phyloP scores from a whole-genome alignment of 805 yeast genomes.

The Scheffersomyces coipomensis region DNA sequence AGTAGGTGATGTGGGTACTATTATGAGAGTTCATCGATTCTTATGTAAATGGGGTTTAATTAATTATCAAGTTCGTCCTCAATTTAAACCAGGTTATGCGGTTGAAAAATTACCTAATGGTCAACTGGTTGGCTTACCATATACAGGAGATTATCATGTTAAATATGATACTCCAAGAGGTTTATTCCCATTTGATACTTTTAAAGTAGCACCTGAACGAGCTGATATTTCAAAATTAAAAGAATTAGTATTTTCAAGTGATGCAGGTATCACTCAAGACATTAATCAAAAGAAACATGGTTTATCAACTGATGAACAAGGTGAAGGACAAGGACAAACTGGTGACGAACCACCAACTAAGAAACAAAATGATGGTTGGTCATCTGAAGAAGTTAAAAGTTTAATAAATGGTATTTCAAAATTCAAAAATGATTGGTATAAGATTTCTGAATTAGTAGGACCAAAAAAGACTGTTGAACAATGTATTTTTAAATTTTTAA shows the following conservation, averaged over 20 bases:
- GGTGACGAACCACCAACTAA: constrained; percentile 18
- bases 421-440: constrained; percentile 75
- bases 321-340: neutral
- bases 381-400: constrained; percentile 56
- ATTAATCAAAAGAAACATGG: constrained; percentile 5
- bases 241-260: constrained; percentile 16
- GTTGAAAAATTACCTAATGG: constrained; percentile 50
- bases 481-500: constrained; percentile 76
- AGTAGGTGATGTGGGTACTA: constrained; percentile 88
- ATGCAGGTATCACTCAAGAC: constrained; percentile 2
- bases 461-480: constrained; percentile 66
- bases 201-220: constrained; percentile 60
- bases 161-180: constrained; percentile 90
- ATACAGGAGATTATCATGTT: constrained; percentile 72
- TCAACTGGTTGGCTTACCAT: constrained; percentile 55
- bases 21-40: constrained; percentile 80
- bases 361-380: constrained; percentile 54
- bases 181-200: constrained; percentile 84
- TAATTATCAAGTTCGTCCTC: constrained; percentile 87
- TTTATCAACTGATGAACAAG: neutral
- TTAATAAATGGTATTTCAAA: constrained; percentile 63
- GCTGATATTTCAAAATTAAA: constrained; percentile 38
- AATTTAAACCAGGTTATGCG: constrained; percentile 60
- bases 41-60: constrained; percentile 90
- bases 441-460: constrained; percentile 65